Conservation (phyloP, 768 basidiomycete genomes). For the Boletus subcaerulescens region DNA sequence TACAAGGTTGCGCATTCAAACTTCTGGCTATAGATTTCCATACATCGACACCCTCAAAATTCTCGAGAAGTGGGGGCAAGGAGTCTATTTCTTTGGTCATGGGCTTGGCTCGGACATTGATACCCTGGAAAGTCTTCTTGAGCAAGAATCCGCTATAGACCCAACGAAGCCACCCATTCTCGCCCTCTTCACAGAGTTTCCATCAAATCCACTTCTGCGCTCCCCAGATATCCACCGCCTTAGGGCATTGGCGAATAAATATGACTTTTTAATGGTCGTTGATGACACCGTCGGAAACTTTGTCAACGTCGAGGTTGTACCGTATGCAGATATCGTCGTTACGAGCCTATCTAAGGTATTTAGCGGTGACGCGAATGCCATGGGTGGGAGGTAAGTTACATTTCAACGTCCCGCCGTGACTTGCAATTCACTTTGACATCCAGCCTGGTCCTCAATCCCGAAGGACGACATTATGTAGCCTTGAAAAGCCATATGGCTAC, state of each 20-base stretch:
- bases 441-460: conserved; percentile 87
- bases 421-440: neutral
- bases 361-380: conserved; percentile 91
- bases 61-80: conserved; percentile 94
- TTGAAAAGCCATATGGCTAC: conserved; percentile 60
- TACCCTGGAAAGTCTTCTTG: conserved; percentile 62
- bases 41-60: conserved; percentile 95
- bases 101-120: conserved; percentile 77
- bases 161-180: conserved; percentile 57
- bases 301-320: conserved; percentile 86
- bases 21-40: conserved; percentile 61
- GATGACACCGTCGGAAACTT: conserved; percentile 97
- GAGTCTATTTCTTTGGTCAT: conserved; percentile 83
- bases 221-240: conserved; percentile 75
- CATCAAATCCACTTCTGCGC: conserved; percentile 92
- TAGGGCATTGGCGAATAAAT: conserved; percentile 78
- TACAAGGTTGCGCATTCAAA: neutral
- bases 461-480: conserved; percentile 59
- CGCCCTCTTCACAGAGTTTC: conserved; percentile 90
- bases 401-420: neutral
- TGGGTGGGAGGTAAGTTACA: conserved; percentile 86
- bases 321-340: conserved; percentile 84
- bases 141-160: conserved; percentile 37
- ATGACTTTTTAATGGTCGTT: conserved; percentile 83
- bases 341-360: conserved; percentile 94